phyloP scores from a whole-genome alignment of 2,329 filamentous ascomycete genomes.

The Alternaria atra region DNA sequence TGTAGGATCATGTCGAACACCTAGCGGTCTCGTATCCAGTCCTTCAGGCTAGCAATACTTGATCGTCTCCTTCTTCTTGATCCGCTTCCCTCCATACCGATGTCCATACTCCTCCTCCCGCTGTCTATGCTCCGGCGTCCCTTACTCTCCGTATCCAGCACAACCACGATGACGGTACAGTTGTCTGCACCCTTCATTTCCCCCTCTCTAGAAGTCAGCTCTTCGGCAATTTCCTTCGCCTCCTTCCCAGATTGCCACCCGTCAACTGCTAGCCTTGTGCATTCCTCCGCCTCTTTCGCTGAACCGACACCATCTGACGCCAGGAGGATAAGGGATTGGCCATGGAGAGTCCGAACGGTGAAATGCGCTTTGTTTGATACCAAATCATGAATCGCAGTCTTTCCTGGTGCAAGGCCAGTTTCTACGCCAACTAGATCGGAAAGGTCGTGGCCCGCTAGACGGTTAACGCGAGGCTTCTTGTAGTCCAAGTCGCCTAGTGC shows the following conservation, averaged over 20 bases:
- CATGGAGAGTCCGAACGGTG: constrained; percentile 21
- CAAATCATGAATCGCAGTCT: constrained; percentile 28
- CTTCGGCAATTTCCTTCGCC: constrained; percentile 28
- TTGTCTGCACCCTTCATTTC: constrained; percentile 32
- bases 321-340: constrained; percentile 30
- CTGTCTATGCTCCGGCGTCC: constrained; percentile 20
- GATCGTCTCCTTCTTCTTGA: constrained; percentile 15
- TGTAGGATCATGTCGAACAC: not conserved
- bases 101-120: constrained; percentile 16
- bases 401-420: constrained; percentile 35
- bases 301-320: constrained; percentile 36
- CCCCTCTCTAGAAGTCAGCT: constrained; percentile 24
- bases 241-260: constrained; percentile 23
- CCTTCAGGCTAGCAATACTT: constrained; percentile 23
- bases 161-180: constrained; percentile 32
- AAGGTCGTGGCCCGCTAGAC: constrained; percentile 35
- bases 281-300: constrained; percentile 26
- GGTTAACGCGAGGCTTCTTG: constrained; percentile 36
- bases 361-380: constrained; percentile 39
- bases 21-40: constrained; percentile 23
- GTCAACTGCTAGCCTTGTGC: constrained; percentile 26
- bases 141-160: constrained; percentile 25
- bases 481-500: constrained; percentile 34
- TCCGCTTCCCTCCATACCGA: constrained; percentile 8
- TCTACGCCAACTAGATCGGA: constrained; percentile 34